Conservation (phyloP, 148 eudicot species). For the Nyssa sinensis region DNA sequence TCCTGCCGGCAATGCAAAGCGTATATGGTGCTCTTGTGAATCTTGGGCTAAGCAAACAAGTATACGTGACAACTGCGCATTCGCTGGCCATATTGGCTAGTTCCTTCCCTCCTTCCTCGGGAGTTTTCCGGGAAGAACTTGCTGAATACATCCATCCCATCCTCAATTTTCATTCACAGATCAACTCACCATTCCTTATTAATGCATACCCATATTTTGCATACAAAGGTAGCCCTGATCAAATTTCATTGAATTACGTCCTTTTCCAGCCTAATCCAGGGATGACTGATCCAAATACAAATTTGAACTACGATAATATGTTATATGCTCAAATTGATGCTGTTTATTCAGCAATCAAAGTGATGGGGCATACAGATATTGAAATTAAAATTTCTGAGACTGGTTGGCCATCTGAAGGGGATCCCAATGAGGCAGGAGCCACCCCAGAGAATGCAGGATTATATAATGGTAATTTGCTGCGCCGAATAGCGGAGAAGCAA, state of each 20-base stretch:
- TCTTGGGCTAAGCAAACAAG: conserved; percentile 51
- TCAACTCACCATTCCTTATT: conserved; percentile 61
- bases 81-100: conserved; percentile 50
- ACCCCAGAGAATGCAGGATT: conserved; percentile 63
- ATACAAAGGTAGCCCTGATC: conserved; percentile 54
- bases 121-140: conserved; percentile 54
- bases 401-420: conserved; percentile 93
- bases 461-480: conserved; percentile 77
- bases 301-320: conserved; percentile 81
- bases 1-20: conserved; percentile 74
- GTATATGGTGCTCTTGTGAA: conserved; percentile 47
- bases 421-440: conserved; percentile 69
- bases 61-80: conserved; percentile 75
- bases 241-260: conserved; percentile 56
- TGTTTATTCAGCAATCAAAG: conserved; percentile 69
- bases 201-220: conserved; percentile 89
- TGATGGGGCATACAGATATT: conserved; percentile 62
- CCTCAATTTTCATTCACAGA: conserved; percentile 54
- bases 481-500: conserved; percentile 43
- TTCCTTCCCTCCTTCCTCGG: conserved; percentile 86
- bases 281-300: conserved; percentile 47
- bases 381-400: conserved; percentile 73
- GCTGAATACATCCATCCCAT: conserved; percentile 60
- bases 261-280: conserved; percentile 70
- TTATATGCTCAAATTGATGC: conserved; percentile 87